Evolutionary conservation across 495 filamentous ascomycete species (phyloP).

Genomic region (Filosporella fistucella): DNA sequence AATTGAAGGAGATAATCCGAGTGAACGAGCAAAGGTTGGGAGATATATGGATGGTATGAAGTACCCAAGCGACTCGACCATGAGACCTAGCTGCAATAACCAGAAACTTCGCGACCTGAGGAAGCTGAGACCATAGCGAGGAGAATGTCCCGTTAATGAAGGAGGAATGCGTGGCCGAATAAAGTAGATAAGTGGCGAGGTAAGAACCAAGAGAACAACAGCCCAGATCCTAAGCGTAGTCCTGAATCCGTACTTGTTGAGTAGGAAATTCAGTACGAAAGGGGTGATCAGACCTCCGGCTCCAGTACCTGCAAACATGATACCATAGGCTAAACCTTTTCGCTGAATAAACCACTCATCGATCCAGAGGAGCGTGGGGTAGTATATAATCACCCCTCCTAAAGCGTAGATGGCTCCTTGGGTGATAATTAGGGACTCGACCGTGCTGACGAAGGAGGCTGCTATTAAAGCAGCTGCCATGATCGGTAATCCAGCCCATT

Average conservation of each 20-base stretch:
- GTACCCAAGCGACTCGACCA: constrained; percentile 60
- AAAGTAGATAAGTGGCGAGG: constrained; percentile 51
- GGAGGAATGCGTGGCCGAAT: constrained; percentile 54
- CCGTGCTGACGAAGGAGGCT: constrained; percentile 36
- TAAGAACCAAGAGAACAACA: constrained; percentile 38
- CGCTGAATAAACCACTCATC: constrained; percentile 44
- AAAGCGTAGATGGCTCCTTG: constrained; percentile 46
- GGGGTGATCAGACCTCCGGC: constrained; percentile 16
- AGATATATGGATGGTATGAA: constrained; percentile 66
- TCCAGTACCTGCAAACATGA: constrained; percentile 37
- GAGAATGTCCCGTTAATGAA: constrained; percentile 22
- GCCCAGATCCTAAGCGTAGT: constrained; percentile 52
- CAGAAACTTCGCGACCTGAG: constrained; percentile 39
- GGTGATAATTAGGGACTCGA: constrained; percentile 42
- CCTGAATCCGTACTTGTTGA: constrained; percentile 44
- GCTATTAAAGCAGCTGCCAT: constrained; percentile 26
- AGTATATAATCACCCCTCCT: constrained; percentile 35
- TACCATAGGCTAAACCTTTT: constrained; percentile 46
- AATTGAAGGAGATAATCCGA: constrained; percentile 20
- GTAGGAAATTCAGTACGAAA: constrained; percentile 16
- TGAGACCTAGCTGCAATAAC: constrained; percentile 49
- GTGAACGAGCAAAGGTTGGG: constrained; percentile 50
- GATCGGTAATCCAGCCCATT: constrained; percentile 10
- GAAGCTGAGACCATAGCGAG: constrained; percentile 41
- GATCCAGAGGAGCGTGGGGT: constrained; percentile 30